Percentiles rank a stretch among this genome's conserved stretches.
These are phyloP conservation scores for Diplotaxis tenuifolia DNA, from an alignment of 345 rosid species.

Conservation along the genomic window DNA sequence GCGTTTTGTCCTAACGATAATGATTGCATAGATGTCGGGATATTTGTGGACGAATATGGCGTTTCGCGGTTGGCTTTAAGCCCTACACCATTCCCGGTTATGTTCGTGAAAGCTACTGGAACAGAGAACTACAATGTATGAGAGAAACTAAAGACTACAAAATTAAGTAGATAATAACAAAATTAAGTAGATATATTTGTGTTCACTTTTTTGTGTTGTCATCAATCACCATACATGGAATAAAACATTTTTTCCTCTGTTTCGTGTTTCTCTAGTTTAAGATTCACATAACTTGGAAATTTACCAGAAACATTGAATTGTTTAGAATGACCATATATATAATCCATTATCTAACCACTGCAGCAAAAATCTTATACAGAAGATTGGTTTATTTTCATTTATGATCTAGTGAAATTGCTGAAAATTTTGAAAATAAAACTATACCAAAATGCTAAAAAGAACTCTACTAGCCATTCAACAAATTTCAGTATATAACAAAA, in stretches of 20 bases:
- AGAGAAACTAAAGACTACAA: neutral
- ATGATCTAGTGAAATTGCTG: neutral
- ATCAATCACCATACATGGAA: neutral
- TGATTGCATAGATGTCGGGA: slow-evolving; percentile 33
- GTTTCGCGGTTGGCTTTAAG: slow-evolving; percentile 49
- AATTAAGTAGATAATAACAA: neutral
- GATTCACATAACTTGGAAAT: neutral
- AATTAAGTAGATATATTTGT: neutral
- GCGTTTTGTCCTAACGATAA: slow-evolving; percentile 41
- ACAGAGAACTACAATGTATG: slow-evolving; percentile 19
- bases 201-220: neutral
- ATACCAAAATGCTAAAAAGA: neutral
- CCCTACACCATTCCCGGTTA: slow-evolving; percentile 46
- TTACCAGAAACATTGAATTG: neutral
- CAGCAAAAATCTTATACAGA: neutral
- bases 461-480: neutral
- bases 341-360: neutral
- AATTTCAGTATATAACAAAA: neutral
- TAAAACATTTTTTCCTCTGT: neutral
- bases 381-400: neutral
- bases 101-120: slow-evolving; percentile 20
- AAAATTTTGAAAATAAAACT: neutral
- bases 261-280: neutral
- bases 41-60: slow-evolving; percentile 40
- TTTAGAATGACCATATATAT: neutral